Conservation (phyloP, 1,284 basidiomycete species). For the Boletellus deceptivus region DNA sequence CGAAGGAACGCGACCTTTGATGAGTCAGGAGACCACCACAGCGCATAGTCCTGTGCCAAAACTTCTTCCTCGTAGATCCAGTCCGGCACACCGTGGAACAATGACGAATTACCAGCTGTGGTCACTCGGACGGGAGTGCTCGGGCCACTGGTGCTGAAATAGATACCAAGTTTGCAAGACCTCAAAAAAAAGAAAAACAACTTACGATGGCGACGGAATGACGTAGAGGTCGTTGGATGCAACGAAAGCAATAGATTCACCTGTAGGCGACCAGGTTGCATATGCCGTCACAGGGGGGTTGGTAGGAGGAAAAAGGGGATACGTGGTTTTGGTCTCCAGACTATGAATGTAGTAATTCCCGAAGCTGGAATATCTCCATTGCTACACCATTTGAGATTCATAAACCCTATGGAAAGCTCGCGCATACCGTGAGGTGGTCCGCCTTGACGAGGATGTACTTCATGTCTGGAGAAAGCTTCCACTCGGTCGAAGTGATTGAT, state of each 20-base stretch:
- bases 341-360: conserved; percentile 87
- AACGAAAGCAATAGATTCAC: conserved; percentile 81
- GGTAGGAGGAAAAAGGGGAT: conserved; percentile 64
- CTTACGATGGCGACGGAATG: conserved; percentile 60
- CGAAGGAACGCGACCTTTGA: conserved; percentile 80
- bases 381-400: conserved; percentile 41
- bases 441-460: conserved; percentile 81
- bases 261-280: conserved; percentile 84
- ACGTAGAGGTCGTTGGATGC: conserved; percentile 83
- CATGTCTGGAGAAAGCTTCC: conserved; percentile 87
- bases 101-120: conserved; percentile 72
- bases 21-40: conserved; percentile 92
- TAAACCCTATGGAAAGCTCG: neutral
- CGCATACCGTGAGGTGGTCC: conserved; percentile 63
- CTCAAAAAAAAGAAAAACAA: conserved; percentile 4
- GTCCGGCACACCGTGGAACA: conserved; percentile 94
- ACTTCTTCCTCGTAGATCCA: conserved; percentile 99
- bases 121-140: conserved; percentile 75
- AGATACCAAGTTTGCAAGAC: neutral
- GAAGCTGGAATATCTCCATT: conserved; percentile 91
- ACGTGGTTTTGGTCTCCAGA: conserved; percentile 58
- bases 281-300: conserved; percentile 71
- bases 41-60: conserved; percentile 66
- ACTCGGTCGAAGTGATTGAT: conserved; percentile 53
- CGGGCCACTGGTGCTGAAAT: conserved; percentile 32